phyloP scores from a whole-genome alignment of 257 asterid genomes.

The Solanum acaule region DNA sequence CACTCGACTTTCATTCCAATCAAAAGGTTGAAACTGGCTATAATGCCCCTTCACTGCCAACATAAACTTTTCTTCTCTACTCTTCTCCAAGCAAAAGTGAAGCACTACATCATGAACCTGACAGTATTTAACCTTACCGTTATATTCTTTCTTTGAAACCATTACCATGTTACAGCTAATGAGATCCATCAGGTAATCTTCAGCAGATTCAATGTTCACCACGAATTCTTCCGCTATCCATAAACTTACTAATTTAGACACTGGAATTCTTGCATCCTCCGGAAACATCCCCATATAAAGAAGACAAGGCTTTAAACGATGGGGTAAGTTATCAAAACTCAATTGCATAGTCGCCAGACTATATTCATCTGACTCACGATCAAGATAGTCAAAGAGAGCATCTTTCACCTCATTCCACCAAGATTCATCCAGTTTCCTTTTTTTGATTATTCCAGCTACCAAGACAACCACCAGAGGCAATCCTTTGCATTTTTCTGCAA shows the following conservation, averaged over 20 bases:
- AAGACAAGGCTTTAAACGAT: background rate
- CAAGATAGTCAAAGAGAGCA: background rate
- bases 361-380: background rate
- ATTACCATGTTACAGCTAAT: background rate
- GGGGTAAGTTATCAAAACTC: background rate
- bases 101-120: background rate
- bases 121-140: background rate
- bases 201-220: background rate
- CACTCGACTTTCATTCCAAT: background rate
- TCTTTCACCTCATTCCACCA: background rate
- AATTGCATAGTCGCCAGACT: background rate
- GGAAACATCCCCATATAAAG: too few relatives aligned
- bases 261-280: too few relatives aligned
- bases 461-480: background rate
- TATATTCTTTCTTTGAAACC: background rate
- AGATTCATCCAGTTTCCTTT: background rate
- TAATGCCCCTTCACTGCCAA: background rate
- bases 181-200: background rate
- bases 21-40: background rate
- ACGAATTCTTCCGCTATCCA: background rate
- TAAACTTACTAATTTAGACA: too few relatives aligned
- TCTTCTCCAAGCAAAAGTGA: background rate
- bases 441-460: background rate
- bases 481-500: constrained; percentile 1
- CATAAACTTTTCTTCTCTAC: background rate